These are phyloP conservation scores for Mortierella sp. DNA, from an alignment of 371 early-diverging fungal species.

Conservation along the genomic window DNA sequence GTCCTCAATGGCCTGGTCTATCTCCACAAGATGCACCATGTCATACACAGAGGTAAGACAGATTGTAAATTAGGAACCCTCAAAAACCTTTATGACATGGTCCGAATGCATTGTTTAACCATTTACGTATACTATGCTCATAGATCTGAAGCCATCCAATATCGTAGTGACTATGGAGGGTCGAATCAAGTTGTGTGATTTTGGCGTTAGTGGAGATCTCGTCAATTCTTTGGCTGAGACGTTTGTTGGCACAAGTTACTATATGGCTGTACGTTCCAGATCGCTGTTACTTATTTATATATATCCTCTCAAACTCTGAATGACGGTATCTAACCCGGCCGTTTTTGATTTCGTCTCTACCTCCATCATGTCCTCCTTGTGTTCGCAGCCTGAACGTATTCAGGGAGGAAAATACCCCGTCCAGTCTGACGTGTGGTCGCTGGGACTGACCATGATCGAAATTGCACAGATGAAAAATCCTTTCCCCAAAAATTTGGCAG, in stretches of 20 bases:
- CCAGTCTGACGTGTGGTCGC: conserved; percentile 95
- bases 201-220: conserved; percentile 93
- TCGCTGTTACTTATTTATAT: no score
- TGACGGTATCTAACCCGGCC: no score
- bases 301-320: no score
- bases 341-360: no score
- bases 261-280: conserved; percentile 88
- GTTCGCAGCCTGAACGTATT: conserved; percentile 93
- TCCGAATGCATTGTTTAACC: no score
- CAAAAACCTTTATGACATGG: no score
- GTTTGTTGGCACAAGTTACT: conserved; percentile 94
- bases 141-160: conserved; percentile 92
- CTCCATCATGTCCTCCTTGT: neutral
- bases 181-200: conserved; percentile 93
- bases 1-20: conserved; percentile 85
- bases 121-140: neutral
- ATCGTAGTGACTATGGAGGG: conserved; percentile 86
- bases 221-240: conserved; percentile 92
- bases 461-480: conserved; percentile 92
- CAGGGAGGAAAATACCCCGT: conserved; percentile 91
- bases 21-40: conserved; percentile 73
- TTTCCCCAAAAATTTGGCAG: conserved; percentile 80
- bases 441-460: conserved; percentile 94
- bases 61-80: no score
- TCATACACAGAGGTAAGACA: conserved; percentile 91